Base-by-base conservation (phyloP, 768 basidiomycete genomes). In the Suillus subluteus region DNA sequence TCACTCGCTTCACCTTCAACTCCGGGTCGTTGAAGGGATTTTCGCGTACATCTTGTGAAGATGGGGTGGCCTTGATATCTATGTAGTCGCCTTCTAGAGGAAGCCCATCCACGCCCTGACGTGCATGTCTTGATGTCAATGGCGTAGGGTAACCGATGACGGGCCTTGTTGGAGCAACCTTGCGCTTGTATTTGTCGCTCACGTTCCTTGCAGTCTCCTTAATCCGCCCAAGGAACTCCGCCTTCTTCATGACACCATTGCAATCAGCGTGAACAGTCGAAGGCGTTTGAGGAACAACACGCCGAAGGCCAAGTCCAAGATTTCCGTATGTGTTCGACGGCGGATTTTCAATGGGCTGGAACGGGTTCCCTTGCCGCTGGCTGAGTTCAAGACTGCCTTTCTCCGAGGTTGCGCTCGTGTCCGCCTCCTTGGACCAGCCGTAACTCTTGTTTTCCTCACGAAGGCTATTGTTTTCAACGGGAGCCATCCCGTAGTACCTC, bases 201-300 rank as follows among this genome's bases (percentile, higher is more conserved):
- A 91, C 90, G 54, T 87, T 83, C 65, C 91, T 82, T 41, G 90
- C 87, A 3, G 89, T 89, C 58, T 86, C 82, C 68, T 80, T 84
- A 52, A 92, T 82, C 73, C 80, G 84, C n/a, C 83, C 82, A 62
- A 92, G 69, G 72, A 92, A 92, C 72, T 91, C 89, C 21, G 79
- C 82, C 75, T 92, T 93, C 73, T 83, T 88, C 84, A 91, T 88
- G 46, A 89, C 81, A 11, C 83, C 85, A 9, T 88, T 83, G 61
- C 75, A 77, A 40, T 73, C 73, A 3, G 71, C 72, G 38, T 78
- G 71, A 69, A 74, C 71, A 68, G 72, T 74, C 69, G 68, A 67
- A 62, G 75, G 66, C 52, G 80, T 84, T 16, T 82, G 80, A 63
- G 83, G 86, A 61, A 13, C 26, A 26, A 86, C 80, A 6, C 87